Conservation (phyloP, 257 asterid genomes). For the Scutellaria minor region DNA sequence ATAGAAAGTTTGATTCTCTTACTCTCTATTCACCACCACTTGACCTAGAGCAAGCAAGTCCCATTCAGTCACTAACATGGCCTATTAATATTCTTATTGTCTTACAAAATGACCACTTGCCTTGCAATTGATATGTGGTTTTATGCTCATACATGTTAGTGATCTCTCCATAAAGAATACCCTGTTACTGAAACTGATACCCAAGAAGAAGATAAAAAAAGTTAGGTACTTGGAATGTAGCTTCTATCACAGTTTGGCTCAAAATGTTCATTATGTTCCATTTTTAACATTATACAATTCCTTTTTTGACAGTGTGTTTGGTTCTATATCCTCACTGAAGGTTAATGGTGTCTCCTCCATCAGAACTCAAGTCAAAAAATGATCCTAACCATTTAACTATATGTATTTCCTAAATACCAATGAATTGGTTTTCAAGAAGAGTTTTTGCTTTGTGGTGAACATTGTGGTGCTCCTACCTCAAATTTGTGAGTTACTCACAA, state of each 20-base stretch:
- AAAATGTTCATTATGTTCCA: not conserved
- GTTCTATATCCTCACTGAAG: conserved; percentile 26
- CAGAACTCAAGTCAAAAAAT: conserved; percentile 34
- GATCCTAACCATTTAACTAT: conserved; percentile 33
- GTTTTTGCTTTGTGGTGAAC: conserved; percentile 42
- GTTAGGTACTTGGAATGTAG: not conserved
- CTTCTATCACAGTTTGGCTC: not conserved
- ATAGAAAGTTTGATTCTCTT: not conserved
- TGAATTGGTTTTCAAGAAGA: conserved; percentile 40
- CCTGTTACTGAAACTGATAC: not conserved
- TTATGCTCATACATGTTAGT: not conserved
- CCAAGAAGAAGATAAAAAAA: not conserved
- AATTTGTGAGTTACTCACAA: conserved; percentile 37
- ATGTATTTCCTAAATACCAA: conserved; percentile 40
- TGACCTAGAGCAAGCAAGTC: conserved; percentile 6
- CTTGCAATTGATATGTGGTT: conserved; percentile 13
- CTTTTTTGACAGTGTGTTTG: conserved; percentile 29
- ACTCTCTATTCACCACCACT: not conserved
- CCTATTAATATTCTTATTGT: not conserved
- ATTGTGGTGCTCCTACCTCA: conserved; percentile 49
- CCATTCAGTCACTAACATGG: not conserved
- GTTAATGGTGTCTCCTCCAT: conserved; percentile 17
- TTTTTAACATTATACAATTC: conserved; percentile 19
- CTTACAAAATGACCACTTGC: conserved; percentile 2
- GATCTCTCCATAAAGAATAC: not conserved